These are phyloP conservation scores for Alternaria arborescens DNA, from an alignment of 2,329 filamentous ascomycete species.

Conservation along the genomic window DNA sequence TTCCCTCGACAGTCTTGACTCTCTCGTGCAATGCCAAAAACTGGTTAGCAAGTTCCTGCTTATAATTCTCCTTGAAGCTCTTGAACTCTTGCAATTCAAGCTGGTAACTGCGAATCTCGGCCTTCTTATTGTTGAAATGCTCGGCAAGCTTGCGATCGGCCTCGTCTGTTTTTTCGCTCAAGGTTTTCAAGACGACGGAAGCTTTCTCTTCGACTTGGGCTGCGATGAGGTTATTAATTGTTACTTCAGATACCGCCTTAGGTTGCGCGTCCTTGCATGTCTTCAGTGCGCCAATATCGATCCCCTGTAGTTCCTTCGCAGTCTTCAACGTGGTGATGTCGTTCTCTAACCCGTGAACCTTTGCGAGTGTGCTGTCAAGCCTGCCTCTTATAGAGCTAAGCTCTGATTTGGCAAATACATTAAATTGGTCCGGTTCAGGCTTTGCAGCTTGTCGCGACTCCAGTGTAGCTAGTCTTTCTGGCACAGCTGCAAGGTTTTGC, in stretches of 20 bases:
- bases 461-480: background rate
- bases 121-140: background rate
- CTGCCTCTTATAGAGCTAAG: background rate
- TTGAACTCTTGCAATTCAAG: background rate
- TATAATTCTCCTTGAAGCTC: constrained; percentile 2
- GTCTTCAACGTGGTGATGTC: background rate
- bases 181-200: background rate
- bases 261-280: constrained; percentile 6
- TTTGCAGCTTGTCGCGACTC: background rate
- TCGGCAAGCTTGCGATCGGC: background rate
- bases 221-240: background rate
- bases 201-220: background rate
- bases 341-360: background rate
- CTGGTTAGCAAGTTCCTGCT: background rate
- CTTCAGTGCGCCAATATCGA: background rate
- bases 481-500: background rate
- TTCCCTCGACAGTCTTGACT: background rate
- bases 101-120: background rate
- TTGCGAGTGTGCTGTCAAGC: background rate
- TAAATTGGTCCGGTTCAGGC: background rate
- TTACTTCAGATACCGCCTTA: background rate
- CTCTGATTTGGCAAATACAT: background rate
- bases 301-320: background rate
- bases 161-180: background rate
- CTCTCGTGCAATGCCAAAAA: constrained; percentile 4